phyloP scores from a whole-genome alignment of 2,329 filamentous ascomycete genomes.

The Penicillium hordei region DNA sequence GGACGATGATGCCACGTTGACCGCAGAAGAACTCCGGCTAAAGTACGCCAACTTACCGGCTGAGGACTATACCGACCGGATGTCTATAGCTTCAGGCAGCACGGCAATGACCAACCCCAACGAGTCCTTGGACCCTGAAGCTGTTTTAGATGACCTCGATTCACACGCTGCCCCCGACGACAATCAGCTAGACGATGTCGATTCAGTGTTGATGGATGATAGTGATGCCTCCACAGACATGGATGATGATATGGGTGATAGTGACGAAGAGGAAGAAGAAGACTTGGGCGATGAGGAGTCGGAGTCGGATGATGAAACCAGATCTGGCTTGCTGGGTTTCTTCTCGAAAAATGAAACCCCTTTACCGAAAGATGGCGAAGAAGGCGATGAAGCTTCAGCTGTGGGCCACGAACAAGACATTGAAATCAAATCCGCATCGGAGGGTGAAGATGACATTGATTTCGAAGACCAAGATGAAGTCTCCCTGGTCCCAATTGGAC shows the following conservation, averaged over 20 bases:
- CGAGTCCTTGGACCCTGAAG: constrained; percentile 21
- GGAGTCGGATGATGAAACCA: constrained; percentile 43
- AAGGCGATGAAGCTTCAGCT: constrained; percentile 27
- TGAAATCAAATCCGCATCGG: constrained; percentile 26
- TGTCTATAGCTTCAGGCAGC: constrained; percentile 26
- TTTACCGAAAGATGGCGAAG: constrained; percentile 35
- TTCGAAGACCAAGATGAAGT: constrained; percentile 38
- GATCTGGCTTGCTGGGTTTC: constrained; percentile 48
- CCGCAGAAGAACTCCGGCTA: constrained; percentile 47
- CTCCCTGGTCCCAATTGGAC: constrained; percentile 34
- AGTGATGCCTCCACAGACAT: constrained; percentile 50
- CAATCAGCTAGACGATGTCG: constrained; percentile 45
- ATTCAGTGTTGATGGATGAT: constrained; percentile 47
- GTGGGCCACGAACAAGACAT: constrained; percentile 26
- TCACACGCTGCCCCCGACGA: constrained; percentile 26
- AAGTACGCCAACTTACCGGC: constrained; percentile 48
- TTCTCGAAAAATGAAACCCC: constrained; percentile 47
- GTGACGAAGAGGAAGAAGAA: constrained; percentile 44
- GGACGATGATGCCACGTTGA: constrained; percentile 48
- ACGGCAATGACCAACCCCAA: constrained; percentile 22
- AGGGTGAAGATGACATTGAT: constrained; percentile 29
- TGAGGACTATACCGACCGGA: constrained; percentile 23
- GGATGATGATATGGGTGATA: constrained; percentile 51
- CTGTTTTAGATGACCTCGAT: constrained; percentile 22
- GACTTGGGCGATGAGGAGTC: constrained; percentile 53